Conservation (phyloP, 345 rosid genomes). For the Fremontodendron californicum region DNA sequence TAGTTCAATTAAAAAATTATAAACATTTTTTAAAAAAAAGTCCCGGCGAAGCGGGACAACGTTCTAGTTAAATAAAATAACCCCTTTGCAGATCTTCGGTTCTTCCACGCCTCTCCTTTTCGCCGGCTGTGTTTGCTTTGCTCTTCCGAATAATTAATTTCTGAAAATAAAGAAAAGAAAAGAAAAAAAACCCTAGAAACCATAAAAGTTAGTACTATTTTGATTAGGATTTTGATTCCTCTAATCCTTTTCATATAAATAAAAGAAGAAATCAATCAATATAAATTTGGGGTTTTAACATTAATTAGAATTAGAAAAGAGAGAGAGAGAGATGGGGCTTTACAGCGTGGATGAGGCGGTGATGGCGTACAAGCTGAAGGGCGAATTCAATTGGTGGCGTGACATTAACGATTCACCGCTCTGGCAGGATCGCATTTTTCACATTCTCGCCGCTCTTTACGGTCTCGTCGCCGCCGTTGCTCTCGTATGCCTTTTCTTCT, state of each 20-base stretch:
- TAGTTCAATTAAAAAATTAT: no score
- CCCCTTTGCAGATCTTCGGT: not conserved
- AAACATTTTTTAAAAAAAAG: no score
- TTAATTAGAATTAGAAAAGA: not conserved
- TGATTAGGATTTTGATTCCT: not conserved
- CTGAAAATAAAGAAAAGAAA: not conserved
- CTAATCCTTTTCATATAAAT: not conserved
- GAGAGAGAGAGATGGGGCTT: conserved; percentile 24
- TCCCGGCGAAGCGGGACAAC: no score
- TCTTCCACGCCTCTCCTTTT: not conserved
- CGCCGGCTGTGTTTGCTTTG: not conserved
- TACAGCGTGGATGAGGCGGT: conserved; percentile 30
- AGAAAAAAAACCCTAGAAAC: not conserved
- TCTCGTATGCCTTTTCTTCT: conserved; percentile 35
- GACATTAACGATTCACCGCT: conserved; percentile 53
- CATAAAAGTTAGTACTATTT: no score
- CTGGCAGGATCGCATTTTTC: conserved; percentile 91
- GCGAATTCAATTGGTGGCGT: conserved; percentile 69
- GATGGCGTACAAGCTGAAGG: conserved; percentile 38
- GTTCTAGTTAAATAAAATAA: not conserved
- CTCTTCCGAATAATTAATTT: not conserved
- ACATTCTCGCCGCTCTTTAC: conserved; percentile 59
- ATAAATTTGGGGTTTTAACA: not conserved
- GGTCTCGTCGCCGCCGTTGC: conserved; percentile 70
- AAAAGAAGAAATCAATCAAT: not conserved